Evolutionary conservation across 2,329 filamentous ascomycete species (phyloP).

Genomic region (Verticillium alfalfae): DNA sequence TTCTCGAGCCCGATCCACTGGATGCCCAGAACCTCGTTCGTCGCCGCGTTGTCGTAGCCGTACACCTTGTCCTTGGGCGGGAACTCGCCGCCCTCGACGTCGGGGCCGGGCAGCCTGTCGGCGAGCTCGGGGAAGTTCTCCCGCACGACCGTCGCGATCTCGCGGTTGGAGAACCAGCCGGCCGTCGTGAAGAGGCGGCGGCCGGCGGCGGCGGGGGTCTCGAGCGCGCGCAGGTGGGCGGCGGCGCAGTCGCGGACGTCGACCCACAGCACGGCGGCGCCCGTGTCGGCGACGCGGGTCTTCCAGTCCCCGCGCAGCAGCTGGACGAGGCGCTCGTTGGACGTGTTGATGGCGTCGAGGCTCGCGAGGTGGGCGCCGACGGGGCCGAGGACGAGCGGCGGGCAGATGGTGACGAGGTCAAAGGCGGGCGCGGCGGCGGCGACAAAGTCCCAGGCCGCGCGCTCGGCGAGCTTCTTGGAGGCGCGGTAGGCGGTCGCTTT

Average conservation of each 20-base stretch:
- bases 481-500: constrained; percentile 44
- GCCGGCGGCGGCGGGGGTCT: constrained; percentile 40
- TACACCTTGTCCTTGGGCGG: constrained; percentile 36
- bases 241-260: constrained; percentile 51
- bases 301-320: constrained; percentile 46
- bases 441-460: constrained; percentile 48
- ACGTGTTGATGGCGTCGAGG: constrained; percentile 43
- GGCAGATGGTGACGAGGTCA: constrained; percentile 47
- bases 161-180: constrained; percentile 39
- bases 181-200: constrained; percentile 44
- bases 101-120: constrained; percentile 39
- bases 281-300: constrained; percentile 32
- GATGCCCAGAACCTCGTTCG: constrained; percentile 54
- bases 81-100: constrained; percentile 36
- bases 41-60: constrained; percentile 52
- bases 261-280: constrained; percentile 40
- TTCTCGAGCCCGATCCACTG: constrained; percentile 58
- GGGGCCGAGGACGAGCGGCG: constrained; percentile 38
- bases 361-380: constrained; percentile 10
- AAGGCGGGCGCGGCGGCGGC: constrained; percentile 35
- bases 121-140: constrained; percentile 44
- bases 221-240: constrained; percentile 48
- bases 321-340: constrained; percentile 44
- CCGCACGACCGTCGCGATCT: constrained; percentile 36
- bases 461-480: constrained; percentile 50